Percentiles rank a stretch among this genome's conserved stretches.
Evolutionary conservation across 768 basidiomycete species (phyloP).

Genomic region (Lentinula boryana): DNA sequence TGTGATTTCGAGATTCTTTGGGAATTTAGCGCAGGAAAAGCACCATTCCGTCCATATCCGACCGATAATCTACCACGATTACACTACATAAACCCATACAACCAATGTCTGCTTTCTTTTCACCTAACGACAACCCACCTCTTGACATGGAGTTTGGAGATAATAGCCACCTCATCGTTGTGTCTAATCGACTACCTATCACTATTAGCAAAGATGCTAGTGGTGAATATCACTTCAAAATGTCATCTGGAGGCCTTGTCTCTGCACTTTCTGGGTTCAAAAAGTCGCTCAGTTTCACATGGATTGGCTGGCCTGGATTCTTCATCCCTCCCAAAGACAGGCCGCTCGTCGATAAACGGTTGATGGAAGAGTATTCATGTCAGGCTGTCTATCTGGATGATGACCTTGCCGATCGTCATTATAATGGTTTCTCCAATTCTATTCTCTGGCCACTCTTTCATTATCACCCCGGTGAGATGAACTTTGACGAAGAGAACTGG

Average conservation of each 20-base stretch:
- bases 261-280: constrained; percentile 97
- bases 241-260: constrained; percentile 97
- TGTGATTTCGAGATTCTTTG: background rate
- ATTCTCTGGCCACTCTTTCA: constrained; percentile 99
- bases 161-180: constrained; percentile 78
- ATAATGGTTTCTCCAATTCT: constrained; percentile 98
- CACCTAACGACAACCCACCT: constrained; percentile 19
- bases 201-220: constrained; percentile 91
- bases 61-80: background rate
- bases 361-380: constrained; percentile 93
- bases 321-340: constrained; percentile 92
- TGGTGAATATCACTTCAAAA: constrained; percentile 97
- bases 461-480: constrained; percentile 99
- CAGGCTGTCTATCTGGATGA: constrained; percentile 98
- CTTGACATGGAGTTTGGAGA: constrained; percentile 40
- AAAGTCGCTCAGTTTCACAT: constrained; percentile 95
- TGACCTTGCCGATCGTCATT: constrained; percentile 97
- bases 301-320: constrained; percentile 95
- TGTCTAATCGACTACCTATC: constrained; percentile 92
- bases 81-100: constrained; percentile 18
- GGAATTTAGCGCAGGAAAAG: background rate
- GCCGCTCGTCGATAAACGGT: constrained; percentile 82
- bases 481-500: constrained; percentile 99
- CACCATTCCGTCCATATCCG: constrained; percentile 1
- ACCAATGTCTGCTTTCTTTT: constrained; percentile 20